These are phyloP conservation scores for Ziziphus jujuba DNA, from an alignment of 306 rosid genomes.

Conservation along the genomic window DNA sequence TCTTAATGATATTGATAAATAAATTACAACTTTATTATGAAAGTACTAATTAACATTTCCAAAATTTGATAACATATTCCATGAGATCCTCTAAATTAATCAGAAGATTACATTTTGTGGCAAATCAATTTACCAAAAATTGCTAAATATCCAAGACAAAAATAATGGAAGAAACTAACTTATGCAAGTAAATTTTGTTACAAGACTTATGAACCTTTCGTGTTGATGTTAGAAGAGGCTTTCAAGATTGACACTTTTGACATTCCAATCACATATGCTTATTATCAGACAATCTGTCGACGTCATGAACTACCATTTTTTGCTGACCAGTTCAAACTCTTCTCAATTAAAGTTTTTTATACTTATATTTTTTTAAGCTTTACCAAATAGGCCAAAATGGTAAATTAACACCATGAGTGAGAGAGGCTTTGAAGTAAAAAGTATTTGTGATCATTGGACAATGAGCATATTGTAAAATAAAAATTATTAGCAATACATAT, in stretches of 20 bases:
- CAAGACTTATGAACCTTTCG: background rate
- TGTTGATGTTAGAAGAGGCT: background rate
- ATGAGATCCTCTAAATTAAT: slow-evolving; percentile 18
- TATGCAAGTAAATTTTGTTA: too few species aligned
- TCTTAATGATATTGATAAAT: background rate
- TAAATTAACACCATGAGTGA: too few species aligned
- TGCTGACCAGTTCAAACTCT: slow-evolving; percentile 25
- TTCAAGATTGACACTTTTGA: background rate
- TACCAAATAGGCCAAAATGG: too few species aligned
- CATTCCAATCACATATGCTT: slow-evolving; percentile 7
- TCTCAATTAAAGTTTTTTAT: slow-evolving; percentile 4
- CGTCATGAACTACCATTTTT: slow-evolving; percentile 26
- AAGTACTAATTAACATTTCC: background rate
- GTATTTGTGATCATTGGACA: too few species aligned
- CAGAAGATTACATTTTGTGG: background rate
- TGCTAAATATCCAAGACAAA: too few species aligned
- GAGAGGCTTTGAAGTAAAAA: too few species aligned
- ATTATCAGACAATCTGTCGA: slow-evolving; percentile 23
- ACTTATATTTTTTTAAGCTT: background rate
- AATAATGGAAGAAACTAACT: too few species aligned
- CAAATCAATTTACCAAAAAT: background rate
- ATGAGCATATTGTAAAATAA: too few species aligned
- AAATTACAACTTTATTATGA: background rate
- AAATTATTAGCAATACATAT: too few species aligned
- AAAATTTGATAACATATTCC: background rate